A percentile compares a stretch with the other conserved stretches of the same genome.
Conservation (phyloP, 139 green algal genomes). For the Volvox africanus region DNA sequence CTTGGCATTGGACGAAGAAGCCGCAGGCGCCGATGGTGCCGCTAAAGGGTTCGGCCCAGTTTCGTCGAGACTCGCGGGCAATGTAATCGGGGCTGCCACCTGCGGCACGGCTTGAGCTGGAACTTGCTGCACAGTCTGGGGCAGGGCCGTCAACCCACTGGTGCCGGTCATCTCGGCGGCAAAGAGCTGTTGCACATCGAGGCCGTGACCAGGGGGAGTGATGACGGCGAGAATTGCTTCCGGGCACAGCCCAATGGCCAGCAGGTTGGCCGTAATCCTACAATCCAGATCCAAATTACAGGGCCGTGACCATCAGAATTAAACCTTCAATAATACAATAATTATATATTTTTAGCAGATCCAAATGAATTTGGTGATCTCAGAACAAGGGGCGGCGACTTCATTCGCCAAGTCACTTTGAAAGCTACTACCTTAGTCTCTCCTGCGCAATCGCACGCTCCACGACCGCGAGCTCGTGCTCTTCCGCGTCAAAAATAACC, state of each 20-base stretch:
- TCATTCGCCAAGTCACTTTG: too few species aligned
- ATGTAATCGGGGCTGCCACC: too few species aligned
- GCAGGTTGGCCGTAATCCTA: conserved; percentile 41
- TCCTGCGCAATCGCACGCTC: conserved; percentile 30
- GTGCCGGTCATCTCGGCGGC: not conserved
- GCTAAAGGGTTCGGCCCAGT: too few species aligned
- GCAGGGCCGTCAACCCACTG: not conserved
- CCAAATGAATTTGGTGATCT: too few species aligned
- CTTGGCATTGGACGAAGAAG: not conserved
- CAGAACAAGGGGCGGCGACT: too few species aligned
- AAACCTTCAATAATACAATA: too few species aligned
- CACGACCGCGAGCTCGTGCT: conserved; percentile 13
- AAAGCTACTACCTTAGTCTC: conserved; percentile 22
- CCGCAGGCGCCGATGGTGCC: not conserved
- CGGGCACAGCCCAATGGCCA: conserved; percentile 36
- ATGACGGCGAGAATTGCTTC: conserved; percentile 44
- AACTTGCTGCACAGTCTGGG: not conserved
- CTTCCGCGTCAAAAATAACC: conserved; percentile 24
- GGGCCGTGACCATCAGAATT: too few species aligned
- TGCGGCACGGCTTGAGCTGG: too few species aligned
- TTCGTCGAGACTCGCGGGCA: too few species aligned
- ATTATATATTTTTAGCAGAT: too few species aligned
- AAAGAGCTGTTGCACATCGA: not conserved
- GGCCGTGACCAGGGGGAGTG: conserved; percentile 17
- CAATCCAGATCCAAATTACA: too few species aligned